Base-by-base conservation (phyloP, 306 rosid genomes). In the Begonia fuchsioides region DNA sequence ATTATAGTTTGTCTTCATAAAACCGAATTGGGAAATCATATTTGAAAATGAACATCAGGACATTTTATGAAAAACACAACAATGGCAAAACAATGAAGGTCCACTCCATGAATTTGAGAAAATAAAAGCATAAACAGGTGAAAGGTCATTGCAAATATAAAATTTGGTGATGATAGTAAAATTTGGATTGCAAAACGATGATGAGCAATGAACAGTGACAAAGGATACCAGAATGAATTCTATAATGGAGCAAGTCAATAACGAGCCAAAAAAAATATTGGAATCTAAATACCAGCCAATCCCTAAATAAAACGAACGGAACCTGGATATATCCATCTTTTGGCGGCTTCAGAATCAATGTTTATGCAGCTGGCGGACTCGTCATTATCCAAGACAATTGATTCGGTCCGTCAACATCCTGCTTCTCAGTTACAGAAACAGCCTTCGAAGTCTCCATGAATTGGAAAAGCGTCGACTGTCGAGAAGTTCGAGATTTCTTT, bases 261-360 rank as follows among this genome's bases (percentile, higher is more conserved):
- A 26, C 35, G 35, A 2, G 35, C 35, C 35, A n/a, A 4, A 41
- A 40, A 41, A 41, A 10, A 5, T 10, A n/a, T 10, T n/a, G 14
- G n/a, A 10, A 41, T 41, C 45, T 4, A 41, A 11, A 41, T 41
- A 10, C 14, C 6, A 41, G 14, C 12, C 2, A 4, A 11, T 41
- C 12, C 45, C 45, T 12, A 13, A 38, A 56, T 15, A 50, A 9
- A 49, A 19, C 20, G 26, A 43, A 43, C 13, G 10, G 1, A 57
- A 79, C 93, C 93, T 65, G 95, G 97, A 74, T 88, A 88, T 48
- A 76, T 72, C 96, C 96, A 88, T 56, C 83, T 88, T 63, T 81
- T 78, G 49, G 93, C 95, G 1, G 88, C 88, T 55, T 81, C 82
- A 11, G 61, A 13, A 32, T 83, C 97, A 43, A 84, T 75, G 68